These are phyloP conservation scores for Cucurbita maxima DNA, from an alignment of 306 rosid species.

Conservation along the genomic window DNA sequence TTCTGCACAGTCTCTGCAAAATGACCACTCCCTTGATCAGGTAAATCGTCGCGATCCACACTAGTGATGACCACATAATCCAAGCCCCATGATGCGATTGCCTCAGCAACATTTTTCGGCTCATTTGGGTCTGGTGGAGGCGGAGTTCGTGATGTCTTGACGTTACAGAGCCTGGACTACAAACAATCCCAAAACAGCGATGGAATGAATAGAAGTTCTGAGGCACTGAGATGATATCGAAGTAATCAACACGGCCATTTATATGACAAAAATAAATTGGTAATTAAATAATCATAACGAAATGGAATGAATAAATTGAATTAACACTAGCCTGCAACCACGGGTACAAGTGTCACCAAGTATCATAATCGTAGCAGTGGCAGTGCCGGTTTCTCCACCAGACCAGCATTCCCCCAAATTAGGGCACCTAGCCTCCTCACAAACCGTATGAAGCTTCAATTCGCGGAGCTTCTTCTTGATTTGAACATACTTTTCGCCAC, in stretches of 20 bases:
- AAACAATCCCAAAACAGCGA: background rate
- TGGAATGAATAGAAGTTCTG: background rate
- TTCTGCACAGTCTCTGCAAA: constrained; percentile 87
- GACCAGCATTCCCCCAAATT: constrained; percentile 99
- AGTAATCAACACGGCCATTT: background rate
- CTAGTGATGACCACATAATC: constrained; percentile 96
- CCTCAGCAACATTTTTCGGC: constrained; percentile 97
- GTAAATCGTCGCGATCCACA: constrained; percentile 91
- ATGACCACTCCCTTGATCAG: constrained; percentile 96
- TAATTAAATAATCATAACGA: background rate
- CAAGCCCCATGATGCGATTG: constrained; percentile 97
- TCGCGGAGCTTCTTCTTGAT: constrained; percentile 91
- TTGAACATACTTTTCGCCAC: constrained; percentile 89
- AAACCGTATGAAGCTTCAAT: constrained; percentile 88
- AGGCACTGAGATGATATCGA: background rate
- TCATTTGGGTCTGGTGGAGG: constrained; percentile 93
- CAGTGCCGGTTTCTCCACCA: constrained; percentile 97
- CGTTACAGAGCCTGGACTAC: constrained; percentile 73
- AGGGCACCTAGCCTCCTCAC: constrained; percentile 93
- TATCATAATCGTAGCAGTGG: constrained; percentile 97
- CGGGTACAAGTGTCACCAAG: constrained; percentile 96
- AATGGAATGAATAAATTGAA: background rate
- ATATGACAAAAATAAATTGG: background rate
- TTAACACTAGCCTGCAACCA: constrained; percentile 71
- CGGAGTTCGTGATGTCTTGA: constrained; percentile 90